Evolutionary conservation across 1,139 yeast genomes (phyloP).

Genomic region (Saccharomyces hybrid): DNA sequence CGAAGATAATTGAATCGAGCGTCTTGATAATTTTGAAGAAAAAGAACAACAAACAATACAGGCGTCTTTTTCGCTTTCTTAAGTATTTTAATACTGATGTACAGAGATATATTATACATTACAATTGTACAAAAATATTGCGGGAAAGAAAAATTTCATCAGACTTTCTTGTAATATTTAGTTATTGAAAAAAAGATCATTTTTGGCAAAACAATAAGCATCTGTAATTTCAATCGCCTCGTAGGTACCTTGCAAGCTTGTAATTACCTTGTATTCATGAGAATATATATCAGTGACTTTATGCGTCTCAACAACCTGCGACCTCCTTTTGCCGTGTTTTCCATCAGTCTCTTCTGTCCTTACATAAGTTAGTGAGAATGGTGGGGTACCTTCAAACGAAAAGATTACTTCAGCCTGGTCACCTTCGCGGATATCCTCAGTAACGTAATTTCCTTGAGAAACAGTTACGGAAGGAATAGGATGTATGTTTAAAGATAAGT

Average conservation of each 20-base stretch:
- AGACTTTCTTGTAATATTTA: conserved; percentile 3
- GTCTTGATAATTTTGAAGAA: not conserved
- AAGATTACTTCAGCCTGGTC: conserved; percentile 68
- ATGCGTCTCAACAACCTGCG: conserved; percentile 65
- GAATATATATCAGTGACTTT: conserved; percentile 64
- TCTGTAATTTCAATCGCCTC: conserved; percentile 86
- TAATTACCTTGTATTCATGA: conserved; percentile 59
- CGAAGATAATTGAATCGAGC: not conserved
- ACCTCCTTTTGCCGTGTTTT: conserved; percentile 30
- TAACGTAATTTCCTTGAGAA: conserved; percentile 65
- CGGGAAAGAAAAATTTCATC: not conserved
- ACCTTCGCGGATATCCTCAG: conserved; percentile 85
- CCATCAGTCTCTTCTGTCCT: conserved; percentile 39
- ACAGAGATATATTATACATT: not conserved
- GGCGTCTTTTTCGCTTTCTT: not conserved
- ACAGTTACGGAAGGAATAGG: conserved; percentile 86
- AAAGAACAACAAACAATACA: not conserved
- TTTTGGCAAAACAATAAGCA: conserved; percentile 55
- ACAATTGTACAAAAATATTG: not conserved
- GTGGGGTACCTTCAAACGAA: conserved; percentile 66
- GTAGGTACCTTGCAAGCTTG: conserved; percentile 86
- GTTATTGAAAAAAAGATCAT: conserved; percentile 29
- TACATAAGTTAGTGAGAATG: conserved; percentile 51
- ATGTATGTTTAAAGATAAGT: conserved; percentile 51
- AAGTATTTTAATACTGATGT: not conserved